Conservation (phyloP, 805 yeast species). For the Lipomyces yamadae region DNA sequence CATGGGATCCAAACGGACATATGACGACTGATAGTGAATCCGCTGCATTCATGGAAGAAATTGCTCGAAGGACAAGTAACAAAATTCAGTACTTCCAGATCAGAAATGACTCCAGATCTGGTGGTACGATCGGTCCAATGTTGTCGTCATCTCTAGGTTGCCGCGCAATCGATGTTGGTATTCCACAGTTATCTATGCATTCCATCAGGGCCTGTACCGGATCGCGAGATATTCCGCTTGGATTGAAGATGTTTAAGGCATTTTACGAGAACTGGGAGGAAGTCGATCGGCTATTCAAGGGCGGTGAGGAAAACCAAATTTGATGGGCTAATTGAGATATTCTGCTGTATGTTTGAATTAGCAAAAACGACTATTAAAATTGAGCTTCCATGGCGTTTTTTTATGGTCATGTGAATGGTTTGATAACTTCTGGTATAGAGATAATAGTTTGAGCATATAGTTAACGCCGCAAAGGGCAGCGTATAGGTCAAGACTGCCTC, state of each 20-base stretch:
- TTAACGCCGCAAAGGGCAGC: too few relatives aligned
- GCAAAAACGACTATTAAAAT: too few relatives aligned
- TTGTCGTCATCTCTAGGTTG: conserved; percentile 48
- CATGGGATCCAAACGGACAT: conserved; percentile 76
- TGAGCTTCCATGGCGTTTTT: too few relatives aligned
- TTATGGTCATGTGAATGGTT: too few relatives aligned
- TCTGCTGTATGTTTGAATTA: neutral
- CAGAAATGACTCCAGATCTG: conserved; percentile 83
- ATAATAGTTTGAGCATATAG: too few relatives aligned
- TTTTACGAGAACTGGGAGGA: conserved; percentile 68
- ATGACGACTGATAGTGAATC: conserved; percentile 83
- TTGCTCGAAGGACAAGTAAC: conserved; percentile 69
- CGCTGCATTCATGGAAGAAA: conserved; percentile 66
- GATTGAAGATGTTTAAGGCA: conserved; percentile 66
- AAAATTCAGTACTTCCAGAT: conserved; percentile 77
- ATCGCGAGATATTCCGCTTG: conserved; percentile 71
- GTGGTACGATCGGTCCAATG: conserved; percentile 83
- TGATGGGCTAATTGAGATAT: neutral
- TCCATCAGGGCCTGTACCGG: conserved; percentile 82
- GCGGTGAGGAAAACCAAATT: conserved; percentile 8
- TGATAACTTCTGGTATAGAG: too few relatives aligned
- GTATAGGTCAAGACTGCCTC: too few relatives aligned
- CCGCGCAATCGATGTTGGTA: conserved; percentile 68
- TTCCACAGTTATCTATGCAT: conserved; percentile 83
- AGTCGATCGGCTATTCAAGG: conserved; percentile 40